These are phyloP conservation scores for Sphaerobolus stellatus DNA, from an alignment of 1,284 basidiomycete genomes.

Conservation along the genomic window DNA sequence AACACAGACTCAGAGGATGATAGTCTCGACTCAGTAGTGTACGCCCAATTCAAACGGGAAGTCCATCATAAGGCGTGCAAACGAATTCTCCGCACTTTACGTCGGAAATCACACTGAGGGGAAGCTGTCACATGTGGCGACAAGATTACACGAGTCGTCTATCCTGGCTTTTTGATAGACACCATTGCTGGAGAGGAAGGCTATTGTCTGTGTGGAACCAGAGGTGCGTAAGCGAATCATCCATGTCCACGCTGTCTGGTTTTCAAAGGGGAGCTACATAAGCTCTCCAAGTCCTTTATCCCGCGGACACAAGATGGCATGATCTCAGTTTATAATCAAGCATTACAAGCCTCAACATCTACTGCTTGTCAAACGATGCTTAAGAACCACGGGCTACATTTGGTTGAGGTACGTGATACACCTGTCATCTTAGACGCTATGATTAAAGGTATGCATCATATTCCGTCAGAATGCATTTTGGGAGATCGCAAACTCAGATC, in stretches of 20 bases:
- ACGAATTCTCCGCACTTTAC: constrained; percentile 20
- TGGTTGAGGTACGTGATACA: constrained; percentile 29
- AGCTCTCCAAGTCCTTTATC: constrained; percentile 13
- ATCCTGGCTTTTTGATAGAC: constrained; percentile 29
- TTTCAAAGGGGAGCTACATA: constrained; percentile 21
- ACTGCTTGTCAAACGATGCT: constrained; percentile 22
- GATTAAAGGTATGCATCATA: too few relatives aligned
- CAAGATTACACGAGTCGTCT: constrained; percentile 18
- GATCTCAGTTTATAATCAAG: constrained; percentile 1
- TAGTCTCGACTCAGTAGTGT: constrained; percentile 18
- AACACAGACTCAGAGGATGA: too few relatives aligned
- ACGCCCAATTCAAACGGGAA: constrained; percentile 25
- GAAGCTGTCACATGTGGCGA: constrained; percentile 26
- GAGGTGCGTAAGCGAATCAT: constrained; percentile 21
- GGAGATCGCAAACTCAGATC: too few relatives aligned
- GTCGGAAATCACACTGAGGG: constrained; percentile 21
- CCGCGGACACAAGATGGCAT: constrained; percentile 17
- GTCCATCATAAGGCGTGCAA: constrained; percentile 27
- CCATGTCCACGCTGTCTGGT: constrained; percentile 31
- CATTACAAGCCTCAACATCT: constrained; percentile 9
- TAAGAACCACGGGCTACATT: constrained; percentile 25
- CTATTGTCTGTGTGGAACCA: constrained; percentile 23
- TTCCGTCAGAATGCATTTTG: too few relatives aligned
- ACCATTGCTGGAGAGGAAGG: constrained; percentile 32
- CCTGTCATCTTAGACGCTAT: too few relatives aligned